A percentile compares a stretch with the other conserved stretches of the same genome.
Evolutionary conservation across 805 yeast species (phyloP).

Genomic region (Candida montana): DNA sequence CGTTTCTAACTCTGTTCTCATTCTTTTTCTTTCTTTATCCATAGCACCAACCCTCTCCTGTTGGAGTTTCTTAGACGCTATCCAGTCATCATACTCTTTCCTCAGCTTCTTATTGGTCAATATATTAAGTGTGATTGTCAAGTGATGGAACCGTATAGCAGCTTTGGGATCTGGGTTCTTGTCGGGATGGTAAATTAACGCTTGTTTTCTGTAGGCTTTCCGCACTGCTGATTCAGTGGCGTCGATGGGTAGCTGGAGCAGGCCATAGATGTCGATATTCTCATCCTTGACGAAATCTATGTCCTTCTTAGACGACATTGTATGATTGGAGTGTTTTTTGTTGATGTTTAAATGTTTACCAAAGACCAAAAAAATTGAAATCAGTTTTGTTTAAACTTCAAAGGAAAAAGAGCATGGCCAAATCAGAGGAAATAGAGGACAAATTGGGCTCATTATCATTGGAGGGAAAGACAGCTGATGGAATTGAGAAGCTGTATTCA

Average conservation of each 20-base stretch:
- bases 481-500: neutral
- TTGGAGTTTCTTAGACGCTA: constrained; percentile 7
- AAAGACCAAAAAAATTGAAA: too few species aligned
- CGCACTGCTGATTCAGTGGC: constrained; percentile 63
- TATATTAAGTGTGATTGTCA: constrained; percentile 78
- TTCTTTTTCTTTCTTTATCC: constrained; percentile 14
- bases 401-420: too few species aligned
- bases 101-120: constrained; percentile 78
- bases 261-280: constrained; percentile 42
- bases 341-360: too few species aligned
- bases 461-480: neutral
- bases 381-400: too few species aligned
- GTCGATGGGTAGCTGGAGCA: constrained; percentile 55
- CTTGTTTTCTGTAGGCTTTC: constrained; percentile 75
- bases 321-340: neutral
- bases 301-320: constrained; percentile 19
- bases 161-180: constrained; percentile 80
- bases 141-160: constrained; percentile 84
- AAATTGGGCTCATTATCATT: neutral
- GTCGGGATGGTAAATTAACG: constrained; percentile 77
- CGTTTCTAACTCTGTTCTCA: constrained; percentile 21
- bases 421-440: neutral
- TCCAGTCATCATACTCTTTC: constrained; percentile 60
- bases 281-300: constrained; percentile 14
- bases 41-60: constrained; percentile 9